Evolutionary conservation across 2,329 filamentous ascomycete genomes (phyloP).

Genomic region (Fonsecaea pugnacius): DNA sequence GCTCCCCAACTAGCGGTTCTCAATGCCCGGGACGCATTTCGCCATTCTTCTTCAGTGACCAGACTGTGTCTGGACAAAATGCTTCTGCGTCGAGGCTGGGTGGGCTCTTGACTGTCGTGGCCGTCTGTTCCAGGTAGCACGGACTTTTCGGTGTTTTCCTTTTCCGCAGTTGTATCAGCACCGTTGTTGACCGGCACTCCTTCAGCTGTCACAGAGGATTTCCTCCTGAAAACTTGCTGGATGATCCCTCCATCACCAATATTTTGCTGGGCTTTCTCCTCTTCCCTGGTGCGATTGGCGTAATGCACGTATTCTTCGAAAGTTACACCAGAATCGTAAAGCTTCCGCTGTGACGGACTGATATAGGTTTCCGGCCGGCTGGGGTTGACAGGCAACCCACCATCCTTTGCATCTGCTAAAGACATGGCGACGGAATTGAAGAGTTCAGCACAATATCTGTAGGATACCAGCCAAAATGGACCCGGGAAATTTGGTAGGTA

Average conservation of each 20-base stretch:
- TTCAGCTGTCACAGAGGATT: background rate
- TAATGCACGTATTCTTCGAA: conserved; percentile 51
- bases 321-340: conserved; percentile 39
- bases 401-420: conserved; percentile 12
- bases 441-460: background rate
- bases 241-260: conserved; percentile 14
- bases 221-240: conserved; percentile 23
- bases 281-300: conserved; percentile 43
- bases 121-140: background rate
- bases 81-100: conserved; percentile 14
- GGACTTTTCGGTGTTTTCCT: conserved; percentile 2
- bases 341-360: conserved; percentile 29
- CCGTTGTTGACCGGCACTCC: conserved; percentile 6
- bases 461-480: background rate
- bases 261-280: conserved; percentile 38
- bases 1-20: conserved; percentile 53
- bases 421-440: conserved; percentile 13
- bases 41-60: conserved; percentile 47
- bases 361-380: conserved; percentile 10
- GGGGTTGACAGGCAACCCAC: conserved; percentile 12
- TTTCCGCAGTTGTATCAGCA: conserved; percentile 4
- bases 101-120: background rate
- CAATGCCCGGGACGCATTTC: conserved; percentile 52
- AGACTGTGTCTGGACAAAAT: conserved; percentile 15
- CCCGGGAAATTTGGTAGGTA: background rate